A percentile compares a stretch with the other conserved stretches of the same genome.
Conservation (phyloP, 208 protist species). For the Leishmania guyanensis region DNA sequence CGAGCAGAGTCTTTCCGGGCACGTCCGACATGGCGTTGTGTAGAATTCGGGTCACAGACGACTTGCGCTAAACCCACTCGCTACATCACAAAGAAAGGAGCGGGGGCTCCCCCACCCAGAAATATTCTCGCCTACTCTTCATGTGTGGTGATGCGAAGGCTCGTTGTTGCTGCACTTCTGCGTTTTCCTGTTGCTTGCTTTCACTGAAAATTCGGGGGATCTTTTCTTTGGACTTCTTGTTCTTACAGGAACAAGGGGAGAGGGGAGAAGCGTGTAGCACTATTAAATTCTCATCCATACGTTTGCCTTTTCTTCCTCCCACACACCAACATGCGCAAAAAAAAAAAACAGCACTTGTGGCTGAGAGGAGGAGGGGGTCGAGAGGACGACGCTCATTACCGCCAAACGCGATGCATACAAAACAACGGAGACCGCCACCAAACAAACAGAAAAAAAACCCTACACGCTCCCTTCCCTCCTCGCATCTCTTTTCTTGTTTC, state of each 20-base stretch:
- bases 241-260: neutral
- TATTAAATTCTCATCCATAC: neutral
- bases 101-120: neutral
- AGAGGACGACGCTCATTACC: neutral
- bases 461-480: neutral
- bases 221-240: neutral
- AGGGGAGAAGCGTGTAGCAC: neutral
- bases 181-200: neutral
- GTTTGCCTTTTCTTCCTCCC: neutral
- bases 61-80: neutral
- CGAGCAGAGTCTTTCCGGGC: too few species aligned
- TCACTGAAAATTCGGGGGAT: neutral
- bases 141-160: neutral
- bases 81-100: neutral
- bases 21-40: neutral
- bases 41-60: neutral
- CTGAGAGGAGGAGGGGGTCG: neutral
- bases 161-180: neutral
- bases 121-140: neutral
- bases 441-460: neutral
- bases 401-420: neutral
- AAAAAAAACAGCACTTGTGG: neutral
- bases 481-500: neutral
- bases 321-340: neutral
- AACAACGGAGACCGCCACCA: neutral